Conservation (phyloP, 768 basidiomycete species). For the Leucocoprinus leucothites region DNA sequence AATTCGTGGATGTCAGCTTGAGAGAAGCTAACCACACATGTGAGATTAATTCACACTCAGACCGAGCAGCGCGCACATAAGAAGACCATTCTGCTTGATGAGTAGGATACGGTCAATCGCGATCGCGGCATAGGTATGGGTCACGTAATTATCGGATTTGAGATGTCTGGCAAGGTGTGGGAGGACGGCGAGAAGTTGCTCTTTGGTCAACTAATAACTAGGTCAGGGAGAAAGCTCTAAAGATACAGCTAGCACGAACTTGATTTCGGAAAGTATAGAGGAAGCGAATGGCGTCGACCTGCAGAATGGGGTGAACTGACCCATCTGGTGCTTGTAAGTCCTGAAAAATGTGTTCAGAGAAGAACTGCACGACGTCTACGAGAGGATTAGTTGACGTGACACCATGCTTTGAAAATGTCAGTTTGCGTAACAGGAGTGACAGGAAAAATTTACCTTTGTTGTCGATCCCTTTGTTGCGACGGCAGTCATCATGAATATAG, state of each 20-base stretch:
- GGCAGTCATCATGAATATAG: constrained; percentile 91
- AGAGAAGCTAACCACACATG: constrained; percentile 57
- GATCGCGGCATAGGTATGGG: constrained; percentile 95
- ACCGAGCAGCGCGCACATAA: constrained; percentile 55
- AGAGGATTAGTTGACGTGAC: constrained; percentile 91
- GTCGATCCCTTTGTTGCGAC: constrained; percentile 90
- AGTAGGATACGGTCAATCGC: constrained; percentile 95
- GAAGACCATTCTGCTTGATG: constrained; percentile 75
- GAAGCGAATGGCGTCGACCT: constrained; percentile 96
- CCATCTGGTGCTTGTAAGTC: constrained; percentile 74
- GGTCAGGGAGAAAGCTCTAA: constrained; percentile 1
- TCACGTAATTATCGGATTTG: constrained; percentile 81
- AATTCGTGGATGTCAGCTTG: constrained; percentile 85
- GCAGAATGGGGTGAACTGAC: constrained; percentile 82
- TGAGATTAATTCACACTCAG: neutral
- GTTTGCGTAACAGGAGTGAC: neutral
- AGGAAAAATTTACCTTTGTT: constrained; percentile 52
- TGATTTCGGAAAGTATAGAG: constrained; percentile 95
- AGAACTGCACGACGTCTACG: constrained; percentile 94
- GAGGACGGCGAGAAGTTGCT: constrained; percentile 87
- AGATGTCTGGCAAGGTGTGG: constrained; percentile 85
- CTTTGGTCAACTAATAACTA: constrained; percentile 73
- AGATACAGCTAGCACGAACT: constrained; percentile 36
- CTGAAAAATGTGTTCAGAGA: constrained; percentile 85
- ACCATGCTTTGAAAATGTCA: constrained; percentile 57